Percentiles rank a stretch among this genome's conserved stretches.
These are phyloP conservation scores for Marchantia paleacea DNA, from an alignment of 225 moss, liverwort and hornwort species.

Conservation along the genomic window DNA sequence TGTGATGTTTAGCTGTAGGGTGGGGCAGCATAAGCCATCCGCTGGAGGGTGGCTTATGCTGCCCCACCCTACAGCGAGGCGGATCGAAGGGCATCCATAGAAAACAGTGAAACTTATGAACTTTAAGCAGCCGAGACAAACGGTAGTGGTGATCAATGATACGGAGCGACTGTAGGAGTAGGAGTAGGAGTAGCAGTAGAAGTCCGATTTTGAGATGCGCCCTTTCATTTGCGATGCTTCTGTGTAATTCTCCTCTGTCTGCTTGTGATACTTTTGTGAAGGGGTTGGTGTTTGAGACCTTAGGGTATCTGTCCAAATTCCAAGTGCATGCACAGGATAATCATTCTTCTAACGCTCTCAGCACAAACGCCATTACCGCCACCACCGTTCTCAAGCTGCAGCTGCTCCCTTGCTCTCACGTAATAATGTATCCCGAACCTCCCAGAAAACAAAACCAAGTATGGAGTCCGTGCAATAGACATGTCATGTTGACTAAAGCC, in stretches of 20 bases:
- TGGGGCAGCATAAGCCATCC: not conserved
- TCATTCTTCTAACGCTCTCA: not conserved
- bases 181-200: not conserved
- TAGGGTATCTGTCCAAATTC: not conserved
- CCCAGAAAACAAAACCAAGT: not conserved
- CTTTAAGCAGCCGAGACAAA: conserved; percentile 2
- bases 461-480: not conserved
- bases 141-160: not conserved
- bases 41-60: too few relatives aligned
- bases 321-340: not conserved
- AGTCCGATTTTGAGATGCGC: not conserved
- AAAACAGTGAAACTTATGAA: not conserved
- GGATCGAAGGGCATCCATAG: not conserved
- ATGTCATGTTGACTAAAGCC: not conserved
- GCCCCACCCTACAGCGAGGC: not conserved
- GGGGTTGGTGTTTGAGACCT: not conserved
- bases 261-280: not conserved
- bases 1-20: not conserved
- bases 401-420: not conserved
- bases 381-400: not conserved
- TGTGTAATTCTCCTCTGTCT: not conserved
- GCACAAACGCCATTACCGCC: not conserved
- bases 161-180: conserved; percentile 1
- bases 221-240: not conserved
- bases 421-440: not conserved